Conservation (phyloP, 2,329 filamentous ascomycete genomes). For the Curvularia hawaiiensis region DNA sequence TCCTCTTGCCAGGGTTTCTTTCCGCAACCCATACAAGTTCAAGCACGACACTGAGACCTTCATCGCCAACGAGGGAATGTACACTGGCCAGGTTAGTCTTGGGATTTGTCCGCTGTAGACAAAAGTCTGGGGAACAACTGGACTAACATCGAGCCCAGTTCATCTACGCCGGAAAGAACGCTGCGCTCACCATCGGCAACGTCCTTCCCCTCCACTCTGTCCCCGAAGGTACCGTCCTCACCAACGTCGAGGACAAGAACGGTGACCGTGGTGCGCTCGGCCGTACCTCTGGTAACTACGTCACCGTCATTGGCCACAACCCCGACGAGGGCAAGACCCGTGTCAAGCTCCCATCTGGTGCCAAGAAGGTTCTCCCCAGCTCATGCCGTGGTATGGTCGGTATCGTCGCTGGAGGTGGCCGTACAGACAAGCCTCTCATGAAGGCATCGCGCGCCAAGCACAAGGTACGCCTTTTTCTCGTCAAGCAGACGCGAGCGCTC, state of each 20-base stretch:
- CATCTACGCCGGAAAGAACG: slow-evolving; percentile 99
- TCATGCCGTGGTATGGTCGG: slow-evolving; percentile 96
- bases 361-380: slow-evolving; percentile 98
- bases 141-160: slow-evolving; percentile 58
- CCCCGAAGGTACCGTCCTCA: slow-evolving; percentile 98
- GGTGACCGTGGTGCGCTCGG: slow-evolving; percentile 96
- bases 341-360: slow-evolving; percentile 97
- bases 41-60: slow-evolving; percentile 98
- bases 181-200: slow-evolving; percentile 95
- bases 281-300: slow-evolving; percentile 98
- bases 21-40: slow-evolving; percentile 98
- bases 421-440: slow-evolving; percentile 99
- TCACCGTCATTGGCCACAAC: slow-evolving; percentile 66
- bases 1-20: slow-evolving; percentile 93
- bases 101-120: not conserved
- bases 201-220: slow-evolving; percentile 91
- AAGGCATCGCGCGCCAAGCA: slow-evolving; percentile 99
- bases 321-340: slow-evolving; percentile 91
- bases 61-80: slow-evolving; percentile 99
- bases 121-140: not conserved
- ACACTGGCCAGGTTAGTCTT: slow-evolving; percentile 79
- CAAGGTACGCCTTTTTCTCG: slow-evolving; percentile 58
- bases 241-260: slow-evolving; percentile 99
- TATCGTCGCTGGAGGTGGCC: slow-evolving; percentile 98
- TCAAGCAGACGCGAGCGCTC: not conserved